Evolutionary conservation across 2,329 filamentous ascomycete genomes (phyloP), one percentile per base, ranked within the genome.

Genomic region (Botrytis hyacinthi): DNA sequence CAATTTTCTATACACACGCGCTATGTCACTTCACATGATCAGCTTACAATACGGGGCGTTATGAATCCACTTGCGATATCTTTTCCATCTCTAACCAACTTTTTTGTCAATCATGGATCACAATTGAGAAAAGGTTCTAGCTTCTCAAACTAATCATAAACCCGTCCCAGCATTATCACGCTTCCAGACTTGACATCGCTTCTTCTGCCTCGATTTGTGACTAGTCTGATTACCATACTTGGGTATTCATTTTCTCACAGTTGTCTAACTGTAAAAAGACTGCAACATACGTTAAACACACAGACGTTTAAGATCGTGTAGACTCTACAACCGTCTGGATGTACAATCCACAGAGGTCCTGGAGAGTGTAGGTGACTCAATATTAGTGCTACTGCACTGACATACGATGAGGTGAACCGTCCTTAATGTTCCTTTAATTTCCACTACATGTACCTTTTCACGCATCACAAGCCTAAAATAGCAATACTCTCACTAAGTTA

Each of bases 371-470:
- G 32, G 16, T 57, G 35, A 57, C 48, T 42, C 40, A 7, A 32
- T 18, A 4, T n/a, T 42, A 7, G 10, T 29, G 26, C 46, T 18
- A 42, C n/a, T 68, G 48, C 66, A 57, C 66, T 57, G 48, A 68
- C 35, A 42, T 29, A 67, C 65, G 65, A 51, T 67, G 65, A 54
- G 22, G 32, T 67, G 65, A 67, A 54, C 65, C 14, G 35, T 54
- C 46, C 32, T 20, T 67, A 46, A 67, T 67, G 22, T 51, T 46
- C 65, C 65, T 54, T 35, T 35, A 67, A 67, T 67, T 67, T 67
- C 63, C 29, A 16, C 14, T 51, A 5, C 32, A 48, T 51, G 44
- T 32, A 67, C 10, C 48, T 42, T 68, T 57, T 68, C 48, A 57
- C 37, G 10, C 16, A 68, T 42, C 3, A 22, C 26, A 68, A 57